Percentiles rank a stretch among this genome's conserved stretches.
phyloP scores from a whole-genome alignment of 495 filamentous ascomycete species.

The Aspergillus saccharolyticus region DNA sequence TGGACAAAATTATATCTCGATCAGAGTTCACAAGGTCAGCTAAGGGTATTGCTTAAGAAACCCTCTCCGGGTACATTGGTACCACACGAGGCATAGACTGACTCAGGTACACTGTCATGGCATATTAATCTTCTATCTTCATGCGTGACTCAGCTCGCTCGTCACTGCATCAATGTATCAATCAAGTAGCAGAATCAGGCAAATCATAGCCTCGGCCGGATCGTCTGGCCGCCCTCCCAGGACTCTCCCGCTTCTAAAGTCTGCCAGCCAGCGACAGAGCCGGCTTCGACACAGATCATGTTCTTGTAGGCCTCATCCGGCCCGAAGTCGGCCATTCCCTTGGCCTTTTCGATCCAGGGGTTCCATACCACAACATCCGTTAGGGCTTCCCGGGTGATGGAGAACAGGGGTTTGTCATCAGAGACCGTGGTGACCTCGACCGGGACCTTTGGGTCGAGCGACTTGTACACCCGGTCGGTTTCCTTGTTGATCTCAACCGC shows the following conservation, averaged over 20 bases:
- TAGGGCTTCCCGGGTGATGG: conserved; percentile 73
- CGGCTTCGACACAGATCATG: conserved; percentile 93
- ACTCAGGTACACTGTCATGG: neutral
- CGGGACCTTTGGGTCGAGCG: conserved; percentile 54
- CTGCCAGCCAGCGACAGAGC: conserved; percentile 74
- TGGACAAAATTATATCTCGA: too few relatives aligned
- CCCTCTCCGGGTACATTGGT: neutral
- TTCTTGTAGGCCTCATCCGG: conserved; percentile 84
- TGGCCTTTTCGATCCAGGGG: conserved; percentile 82
- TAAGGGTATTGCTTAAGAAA: neutral
- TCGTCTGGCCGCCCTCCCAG: conserved; percentile 84
- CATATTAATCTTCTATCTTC: neutral
- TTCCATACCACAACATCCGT: conserved; percentile 94
- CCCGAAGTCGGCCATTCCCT: conserved; percentile 78
- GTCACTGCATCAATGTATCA: conserved; percentile 19
- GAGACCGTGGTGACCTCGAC: conserved; percentile 50
- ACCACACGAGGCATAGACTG: neutral
- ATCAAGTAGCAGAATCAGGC: neutral
- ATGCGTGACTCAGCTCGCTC: neutral
- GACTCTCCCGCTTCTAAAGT: conserved; percentile 79
- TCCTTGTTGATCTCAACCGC: conserved; percentile 61
- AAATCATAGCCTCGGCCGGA: conserved; percentile 38
- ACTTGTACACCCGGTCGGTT: conserved; percentile 75
- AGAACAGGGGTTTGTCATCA: conserved; percentile 58
- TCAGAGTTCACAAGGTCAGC: too few relatives aligned